A percentile compares a stretch with the other conserved stretches of the same genome.
phyloP scores from a whole-genome alignment of 805 yeast genomes.

The Ascoidea rubescens region DNA sequence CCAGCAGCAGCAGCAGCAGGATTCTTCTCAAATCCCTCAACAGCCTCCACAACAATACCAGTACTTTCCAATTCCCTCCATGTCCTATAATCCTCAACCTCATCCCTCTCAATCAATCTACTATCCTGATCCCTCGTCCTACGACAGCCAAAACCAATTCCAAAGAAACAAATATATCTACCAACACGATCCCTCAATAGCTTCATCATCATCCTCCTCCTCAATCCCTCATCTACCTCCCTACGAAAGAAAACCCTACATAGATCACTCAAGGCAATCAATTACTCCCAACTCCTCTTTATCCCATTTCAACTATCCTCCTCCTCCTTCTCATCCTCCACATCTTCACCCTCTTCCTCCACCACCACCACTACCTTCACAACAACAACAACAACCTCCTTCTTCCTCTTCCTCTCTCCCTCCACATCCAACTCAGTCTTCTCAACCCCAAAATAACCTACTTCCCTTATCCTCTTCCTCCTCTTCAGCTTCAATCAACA shows the following conservation, averaged over 20 bases:
- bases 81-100: neutral
- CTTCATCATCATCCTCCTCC: too few relatives aligned
- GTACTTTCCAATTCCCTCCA: neutral
- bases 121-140: too few relatives aligned
- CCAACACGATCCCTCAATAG: too few relatives aligned
- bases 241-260: too few relatives aligned
- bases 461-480: neutral
- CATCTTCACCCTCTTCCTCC: neutral
- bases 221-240: too few relatives aligned
- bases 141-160: too few relatives aligned
- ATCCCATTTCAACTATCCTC: neutral
- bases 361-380: neutral
- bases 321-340: neutral
- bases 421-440: neutral
- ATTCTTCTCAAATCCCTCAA: too few relatives aligned
- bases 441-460: neutral
- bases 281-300: too few relatives aligned
- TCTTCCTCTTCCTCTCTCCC: neutral
- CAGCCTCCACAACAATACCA: neutral
- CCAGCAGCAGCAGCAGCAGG: conserved; percentile 1
- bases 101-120: neutral
- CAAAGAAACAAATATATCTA: too few relatives aligned
- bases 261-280: too few relatives aligned
- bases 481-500: neutral
- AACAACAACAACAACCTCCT: neutral